These are phyloP conservation scores for Alternaria brassicae DNA, from an alignment of 2,329 filamentous ascomycete genomes.

Conservation along the genomic window DNA sequence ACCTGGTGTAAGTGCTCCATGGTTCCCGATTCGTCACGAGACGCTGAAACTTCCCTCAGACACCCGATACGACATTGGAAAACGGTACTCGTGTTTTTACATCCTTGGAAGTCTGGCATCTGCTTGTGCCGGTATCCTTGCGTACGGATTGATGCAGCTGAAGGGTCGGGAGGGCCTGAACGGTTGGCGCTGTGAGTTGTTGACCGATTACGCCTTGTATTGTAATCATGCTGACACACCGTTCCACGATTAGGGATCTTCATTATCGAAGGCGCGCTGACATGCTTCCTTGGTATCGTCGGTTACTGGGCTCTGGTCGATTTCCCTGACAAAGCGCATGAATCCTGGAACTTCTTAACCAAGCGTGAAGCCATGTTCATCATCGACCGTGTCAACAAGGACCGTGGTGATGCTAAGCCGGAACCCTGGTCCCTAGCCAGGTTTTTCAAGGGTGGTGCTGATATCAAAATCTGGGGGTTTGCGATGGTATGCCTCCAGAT, in stretches of 20 bases:
- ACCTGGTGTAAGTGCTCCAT: conserved; percentile 43
- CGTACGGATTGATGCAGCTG: conserved; percentile 73
- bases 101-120: conserved; percentile 71
- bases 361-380: conserved; percentile 58
- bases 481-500: conserved; percentile 47
- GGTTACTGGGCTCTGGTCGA: conserved; percentile 55
- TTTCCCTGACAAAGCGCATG: conserved; percentile 55
- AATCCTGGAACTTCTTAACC: conserved; percentile 55
- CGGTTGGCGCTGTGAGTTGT: conserved; percentile 52
- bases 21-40: too few species aligned
- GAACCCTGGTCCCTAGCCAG: conserved; percentile 58
- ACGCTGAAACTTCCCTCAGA: conserved; percentile 26
- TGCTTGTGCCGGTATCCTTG: conserved; percentile 72
- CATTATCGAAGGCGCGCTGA: conserved; percentile 55
- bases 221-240: conserved; percentile 34
- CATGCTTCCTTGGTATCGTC: conserved; percentile 49
- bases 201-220: conserved; percentile 13
- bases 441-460: conserved; percentile 57
- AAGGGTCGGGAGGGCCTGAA: conserved; percentile 59
- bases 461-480: conserved; percentile 64
- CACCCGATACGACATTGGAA: conserved; percentile 69
- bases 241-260: conserved; percentile 50
- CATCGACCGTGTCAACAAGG: conserved; percentile 59
- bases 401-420: conserved; percentile 60
- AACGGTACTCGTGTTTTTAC: conserved; percentile 73